Conservation (phyloP, 345 rosid genomes). For the Capsella bursapastoris region DNA sequence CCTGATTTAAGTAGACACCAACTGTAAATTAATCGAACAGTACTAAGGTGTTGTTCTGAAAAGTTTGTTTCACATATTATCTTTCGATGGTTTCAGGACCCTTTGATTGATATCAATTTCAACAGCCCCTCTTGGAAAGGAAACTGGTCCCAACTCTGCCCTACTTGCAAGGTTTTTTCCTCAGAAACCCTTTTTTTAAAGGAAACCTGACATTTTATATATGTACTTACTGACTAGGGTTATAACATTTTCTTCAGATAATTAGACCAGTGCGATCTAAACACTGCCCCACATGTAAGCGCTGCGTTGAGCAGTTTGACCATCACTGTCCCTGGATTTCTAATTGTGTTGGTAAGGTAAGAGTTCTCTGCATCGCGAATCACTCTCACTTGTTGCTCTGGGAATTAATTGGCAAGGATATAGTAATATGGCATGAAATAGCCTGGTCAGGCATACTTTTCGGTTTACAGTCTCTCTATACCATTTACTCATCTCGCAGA, state of each 20-base stretch:
- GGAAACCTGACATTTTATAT: neutral
- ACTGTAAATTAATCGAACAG: neutral
- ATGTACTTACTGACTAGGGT: neutral
- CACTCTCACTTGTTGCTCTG: neutral
- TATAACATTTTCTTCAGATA: constrained; percentile 55
- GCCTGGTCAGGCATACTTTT: neutral
- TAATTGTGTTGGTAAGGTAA: constrained; percentile 98
- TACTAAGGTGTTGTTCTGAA: constrained; percentile 2
- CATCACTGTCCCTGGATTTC: constrained; percentile 99
- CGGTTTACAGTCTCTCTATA: neutral
- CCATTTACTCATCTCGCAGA: constrained; percentile 51
- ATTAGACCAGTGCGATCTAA: constrained; percentile 95
- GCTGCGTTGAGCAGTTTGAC: constrained; percentile 92
- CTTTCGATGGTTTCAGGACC: constrained; percentile 62
- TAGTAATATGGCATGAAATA: neutral
- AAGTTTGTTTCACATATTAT: constrained; percentile 10
- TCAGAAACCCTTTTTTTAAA: neutral
- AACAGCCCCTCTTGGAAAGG: constrained; percentile 81
- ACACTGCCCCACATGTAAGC: constrained; percentile 89
- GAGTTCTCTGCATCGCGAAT: neutral
- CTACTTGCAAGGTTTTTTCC: constrained; percentile 91
- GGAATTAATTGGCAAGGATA: neutral
- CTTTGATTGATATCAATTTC: constrained; percentile 67
- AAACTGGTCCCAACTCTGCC: constrained; percentile 99
- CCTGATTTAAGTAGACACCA: constrained; percentile 22